Conservation (phyloP, 2,329 filamentous ascomycete genomes). For the Purpureocillium lavendulum region DNA sequence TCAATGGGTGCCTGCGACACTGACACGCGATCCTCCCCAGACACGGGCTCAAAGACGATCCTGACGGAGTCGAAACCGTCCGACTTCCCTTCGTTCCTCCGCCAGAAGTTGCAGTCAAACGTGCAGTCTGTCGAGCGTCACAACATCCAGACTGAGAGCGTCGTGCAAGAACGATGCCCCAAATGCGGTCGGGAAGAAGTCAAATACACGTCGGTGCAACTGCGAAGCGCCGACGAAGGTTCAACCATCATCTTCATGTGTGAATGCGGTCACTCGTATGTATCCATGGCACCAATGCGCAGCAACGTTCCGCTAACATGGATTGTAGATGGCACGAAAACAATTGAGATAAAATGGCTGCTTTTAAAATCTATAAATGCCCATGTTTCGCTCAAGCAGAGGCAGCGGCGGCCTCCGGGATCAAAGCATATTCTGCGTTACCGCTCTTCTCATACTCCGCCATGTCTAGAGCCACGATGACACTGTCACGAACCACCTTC, state of each 20-base stretch:
- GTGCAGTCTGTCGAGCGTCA: slow-evolving; percentile 74
- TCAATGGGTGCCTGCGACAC: slow-evolving; percentile 31
- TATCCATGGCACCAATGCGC: slow-evolving; percentile 6
- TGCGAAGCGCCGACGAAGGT: slow-evolving; percentile 91
- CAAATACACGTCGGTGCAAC: slow-evolving; percentile 74
- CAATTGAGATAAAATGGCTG: slow-evolving; percentile 34
- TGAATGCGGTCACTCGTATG: slow-evolving; percentile 77
- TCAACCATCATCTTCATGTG: slow-evolving; percentile 87
- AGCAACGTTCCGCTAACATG: slow-evolving; percentile 13
- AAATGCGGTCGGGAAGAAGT: slow-evolving; percentile 78
- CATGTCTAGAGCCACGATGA: slow-evolving; percentile 95
- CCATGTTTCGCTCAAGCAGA: slow-evolving; percentile 25
- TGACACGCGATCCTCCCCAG: slow-evolving; percentile 29
- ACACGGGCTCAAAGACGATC: slow-evolving; percentile 67
- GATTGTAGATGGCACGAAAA: slow-evolving; percentile 46
- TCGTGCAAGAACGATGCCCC: slow-evolving; percentile 61
- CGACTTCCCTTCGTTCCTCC: slow-evolving; percentile 83
- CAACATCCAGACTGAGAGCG: slow-evolving; percentile 66
- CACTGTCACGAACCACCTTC: slow-evolving; percentile 87
- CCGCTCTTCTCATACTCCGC: slow-evolving; percentile 90
- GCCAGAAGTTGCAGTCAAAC: slow-evolving; percentile 74
- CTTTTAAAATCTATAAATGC: slow-evolving; percentile 3
- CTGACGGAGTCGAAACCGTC: slow-evolving; percentile 78
- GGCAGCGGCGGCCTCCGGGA: slow-evolving; percentile 54
- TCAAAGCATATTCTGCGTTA: slow-evolving; percentile 83